Evolutionary conservation across 768 basidiomycete species (phyloP), one percentile per base, ranked within the genome.

Genomic region (Dendrothele bispora): DNA sequence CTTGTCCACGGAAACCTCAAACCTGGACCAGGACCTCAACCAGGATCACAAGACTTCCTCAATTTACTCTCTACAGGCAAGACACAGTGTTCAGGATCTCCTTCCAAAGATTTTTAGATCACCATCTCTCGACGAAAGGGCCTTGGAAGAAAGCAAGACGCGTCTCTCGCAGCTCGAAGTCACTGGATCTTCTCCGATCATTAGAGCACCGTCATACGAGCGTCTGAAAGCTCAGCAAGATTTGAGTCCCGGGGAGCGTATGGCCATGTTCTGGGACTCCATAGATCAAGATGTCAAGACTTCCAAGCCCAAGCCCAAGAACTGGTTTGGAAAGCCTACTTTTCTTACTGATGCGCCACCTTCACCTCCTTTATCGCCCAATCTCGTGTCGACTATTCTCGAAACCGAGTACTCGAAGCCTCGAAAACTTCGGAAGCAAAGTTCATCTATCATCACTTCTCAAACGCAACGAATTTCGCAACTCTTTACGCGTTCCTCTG

Each of bases 1-100:
- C n/a, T n/a, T n/a, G 48, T 61, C 79, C 12, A 47, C 54, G 0
- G 55, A 58, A 8, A 71, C 80, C 21, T 65, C 71, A 3, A 68
- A 70, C 34, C 50, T 71, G 26, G 48, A 55, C 2, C 24, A 40
- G 20, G 30, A 32, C 30, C 10, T 32, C 10, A n/a, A 32, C 30
- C n/a, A 32, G 10, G 10, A n/a, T 32, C 10, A 43, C 28, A 25
- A 43, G 12, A n/a, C 41, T 28, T 24, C 26, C 4, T 44, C 35
- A 22, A 18, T 45, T 8, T 50, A 36, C 18, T 50, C 49, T 7
- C 10, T 39, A n/a, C 41, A 50, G 34, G 49, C 49, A 29, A 24
- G 49, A 17, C 34, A 50, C 4, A 44, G n/a, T 21, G 43, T 50
- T 35, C 49, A 50, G 34, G 34, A 42, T 39, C 30, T 45, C 5